phyloP scores from a whole-genome alignment of 495 filamentous ascomycete genomes.

The Aspergillus conjunctus region DNA sequence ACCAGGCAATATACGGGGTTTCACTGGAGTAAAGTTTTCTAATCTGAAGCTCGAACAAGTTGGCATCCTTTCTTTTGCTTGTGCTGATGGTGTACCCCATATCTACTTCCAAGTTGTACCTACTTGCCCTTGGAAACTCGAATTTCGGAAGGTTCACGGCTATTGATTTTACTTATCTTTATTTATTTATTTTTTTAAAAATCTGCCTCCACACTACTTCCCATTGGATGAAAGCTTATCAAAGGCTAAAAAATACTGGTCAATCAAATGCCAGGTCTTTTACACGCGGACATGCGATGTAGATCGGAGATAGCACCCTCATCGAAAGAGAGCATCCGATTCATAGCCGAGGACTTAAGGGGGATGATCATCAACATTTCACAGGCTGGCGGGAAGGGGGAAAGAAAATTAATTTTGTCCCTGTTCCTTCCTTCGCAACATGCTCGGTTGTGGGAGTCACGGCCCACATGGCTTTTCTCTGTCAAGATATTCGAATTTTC shows the following conservation, averaged over 20 bases:
- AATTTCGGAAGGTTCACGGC: too few relatives aligned
- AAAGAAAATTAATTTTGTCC: too few relatives aligned
- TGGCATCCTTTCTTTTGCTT: too few relatives aligned
- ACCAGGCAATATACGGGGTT: too few relatives aligned
- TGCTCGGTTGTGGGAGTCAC: not conserved
- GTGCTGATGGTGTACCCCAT: too few relatives aligned
- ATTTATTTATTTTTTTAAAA: too few relatives aligned
- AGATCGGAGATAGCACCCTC: slow-evolving; percentile 10
- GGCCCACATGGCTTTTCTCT: not conserved
- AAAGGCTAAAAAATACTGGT: not conserved
- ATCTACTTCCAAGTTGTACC: too few relatives aligned
- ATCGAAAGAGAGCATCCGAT: not conserved
- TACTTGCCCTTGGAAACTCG: too few relatives aligned
- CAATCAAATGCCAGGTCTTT: slow-evolving; percentile 2
- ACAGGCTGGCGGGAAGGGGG: not conserved
- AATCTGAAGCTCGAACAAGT: not conserved
- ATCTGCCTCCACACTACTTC: not conserved
- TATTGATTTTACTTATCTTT: not conserved
- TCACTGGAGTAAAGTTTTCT: not conserved
- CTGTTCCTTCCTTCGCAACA: too few relatives aligned
- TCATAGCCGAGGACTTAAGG: not conserved
- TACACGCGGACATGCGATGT: not conserved
- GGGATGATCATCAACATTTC: slow-evolving; percentile 1
- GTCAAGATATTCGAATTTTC: not conserved
- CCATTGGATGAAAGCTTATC: slow-evolving; percentile 1